Conservation (phyloP, 352 stramenopile species). For the Phytophthora nicotianae region DNA sequence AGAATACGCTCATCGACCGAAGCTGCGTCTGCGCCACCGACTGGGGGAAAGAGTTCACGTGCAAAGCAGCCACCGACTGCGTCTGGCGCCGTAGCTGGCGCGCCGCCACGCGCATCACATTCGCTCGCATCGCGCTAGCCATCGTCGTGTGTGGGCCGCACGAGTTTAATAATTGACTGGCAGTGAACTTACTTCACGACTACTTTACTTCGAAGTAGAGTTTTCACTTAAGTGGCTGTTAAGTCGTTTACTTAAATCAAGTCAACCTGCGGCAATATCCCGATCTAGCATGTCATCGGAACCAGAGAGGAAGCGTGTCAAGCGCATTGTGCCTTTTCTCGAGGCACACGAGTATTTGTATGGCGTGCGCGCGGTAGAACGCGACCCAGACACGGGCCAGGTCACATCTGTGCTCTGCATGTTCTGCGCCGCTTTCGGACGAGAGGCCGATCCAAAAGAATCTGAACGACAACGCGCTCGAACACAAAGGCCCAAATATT, state of each 20-base stretch:
- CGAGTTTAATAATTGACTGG: not conserved
- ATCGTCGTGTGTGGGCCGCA: slow-evolving; percentile 39
- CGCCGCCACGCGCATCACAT: slow-evolving; percentile 38
- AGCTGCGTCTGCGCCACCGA: slow-evolving; percentile 34
- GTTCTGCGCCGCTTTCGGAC: slow-evolving; percentile 37
- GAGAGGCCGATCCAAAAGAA: slow-evolving; percentile 17
- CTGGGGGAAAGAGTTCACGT: slow-evolving; percentile 2
- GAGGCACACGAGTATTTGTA: slow-evolving; percentile 31
- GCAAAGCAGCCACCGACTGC: slow-evolving; percentile 5
- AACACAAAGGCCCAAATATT: slow-evolving; percentile 30
- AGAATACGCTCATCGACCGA: slow-evolving; percentile 77
- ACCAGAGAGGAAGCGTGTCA: slow-evolving; percentile 16
- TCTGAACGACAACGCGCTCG: slow-evolving; percentile 12
- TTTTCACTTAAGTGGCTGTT: not conserved
- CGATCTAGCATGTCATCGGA: not conserved
- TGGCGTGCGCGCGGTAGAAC: slow-evolving; percentile 28
- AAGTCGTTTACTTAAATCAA: not conserved
- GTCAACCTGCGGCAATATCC: not conserved
- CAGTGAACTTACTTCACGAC: slow-evolving; percentile 1
- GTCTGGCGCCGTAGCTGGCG: slow-evolving; percentile 34
- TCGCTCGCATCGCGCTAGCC: slow-evolving; percentile 47
- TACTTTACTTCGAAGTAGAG: not conserved
- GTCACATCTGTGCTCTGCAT: slow-evolving; percentile 25
- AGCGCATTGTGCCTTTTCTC: slow-evolving; percentile 30
- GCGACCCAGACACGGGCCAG: not conserved